Conservation (phyloP, 371 early-diverging fungal genomes). For the Mortierella polycephala region DNA sequence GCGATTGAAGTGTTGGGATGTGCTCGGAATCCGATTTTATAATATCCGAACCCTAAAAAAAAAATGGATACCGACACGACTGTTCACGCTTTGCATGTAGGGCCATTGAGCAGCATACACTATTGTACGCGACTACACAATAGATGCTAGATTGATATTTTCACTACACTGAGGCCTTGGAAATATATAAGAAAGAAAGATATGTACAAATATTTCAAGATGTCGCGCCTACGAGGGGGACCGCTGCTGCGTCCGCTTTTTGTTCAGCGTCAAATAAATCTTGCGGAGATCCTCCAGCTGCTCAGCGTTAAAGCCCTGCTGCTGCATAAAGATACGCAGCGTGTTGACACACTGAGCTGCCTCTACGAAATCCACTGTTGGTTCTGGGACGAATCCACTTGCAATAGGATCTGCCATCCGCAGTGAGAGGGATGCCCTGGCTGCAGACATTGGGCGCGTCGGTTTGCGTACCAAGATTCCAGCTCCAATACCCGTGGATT, state of each 20-base stretch:
- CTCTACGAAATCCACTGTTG: conserved; percentile 30
- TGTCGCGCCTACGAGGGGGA: too few species aligned
- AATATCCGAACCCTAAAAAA: too few species aligned
- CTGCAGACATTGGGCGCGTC: conserved; percentile 7
- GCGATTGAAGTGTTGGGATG: too few species aligned
- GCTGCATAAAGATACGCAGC: conserved; percentile 41
- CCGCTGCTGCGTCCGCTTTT: conserved; percentile 12
- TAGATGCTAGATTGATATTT: too few species aligned
- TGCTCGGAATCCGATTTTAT: too few species aligned
- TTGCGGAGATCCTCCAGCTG: conserved; percentile 20
- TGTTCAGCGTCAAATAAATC: conserved; percentile 26
- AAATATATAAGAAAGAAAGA: too few species aligned
- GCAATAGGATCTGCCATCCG: conserved; percentile 28
- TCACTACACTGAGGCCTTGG: too few species aligned
- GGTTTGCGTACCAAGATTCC: conserved; percentile 1
- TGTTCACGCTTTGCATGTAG: too few species aligned
- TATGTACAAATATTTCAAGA: too few species aligned
- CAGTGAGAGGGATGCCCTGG: conserved; percentile 16
- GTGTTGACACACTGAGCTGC: conserved; percentile 31
- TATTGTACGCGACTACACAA: too few species aligned
- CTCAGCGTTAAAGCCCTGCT: conserved; percentile 22
- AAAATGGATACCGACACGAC: too few species aligned
- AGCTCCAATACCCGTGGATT: neutral
- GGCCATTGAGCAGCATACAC: too few species aligned
- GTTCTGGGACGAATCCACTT: conserved; percentile 26